Conservation (phyloP, 768 basidiomycete species). For the Lyophyllum atratum region DNA sequence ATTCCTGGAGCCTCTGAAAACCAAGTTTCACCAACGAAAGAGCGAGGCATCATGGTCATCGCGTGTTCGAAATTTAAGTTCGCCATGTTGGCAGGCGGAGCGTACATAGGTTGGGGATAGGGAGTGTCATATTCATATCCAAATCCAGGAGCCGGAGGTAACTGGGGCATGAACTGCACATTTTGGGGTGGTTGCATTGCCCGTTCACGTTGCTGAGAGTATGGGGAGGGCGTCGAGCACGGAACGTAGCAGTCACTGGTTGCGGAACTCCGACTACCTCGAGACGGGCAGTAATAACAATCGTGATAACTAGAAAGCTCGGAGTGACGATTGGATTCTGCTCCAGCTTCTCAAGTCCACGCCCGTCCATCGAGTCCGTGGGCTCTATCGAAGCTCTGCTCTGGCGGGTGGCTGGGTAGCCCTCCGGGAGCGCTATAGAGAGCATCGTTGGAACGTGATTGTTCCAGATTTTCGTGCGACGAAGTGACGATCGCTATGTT, state of each 20-base stretch:
- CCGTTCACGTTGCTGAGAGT: slow-evolving; percentile 10
- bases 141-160: slow-evolving; percentile 10
- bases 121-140: slow-evolving; percentile 19
- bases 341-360: slow-evolving; percentile 15
- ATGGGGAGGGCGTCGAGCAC: slow-evolving; percentile 21
- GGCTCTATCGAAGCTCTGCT: neutral
- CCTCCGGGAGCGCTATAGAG: slow-evolving; percentile 40
- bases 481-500: slow-evolving; percentile 30
- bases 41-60: slow-evolving; percentile 18
- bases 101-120: slow-evolving; percentile 11
- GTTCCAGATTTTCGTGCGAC: neutral
- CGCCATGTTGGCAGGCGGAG: slow-evolving; percentile 8
- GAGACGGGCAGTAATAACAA: slow-evolving; percentile 35
- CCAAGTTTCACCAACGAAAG: slow-evolving; percentile 13
- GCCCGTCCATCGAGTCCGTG: slow-evolving; percentile 1
- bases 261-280: slow-evolving; percentile 13
- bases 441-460: slow-evolving; percentile 27
- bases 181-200: slow-evolving; percentile 5
- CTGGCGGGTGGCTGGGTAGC: neutral
- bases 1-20: slow-evolving; percentile 10
- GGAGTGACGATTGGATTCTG: slow-evolving; percentile 9
- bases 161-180: neutral
- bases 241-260: slow-evolving; percentile 12
- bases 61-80: slow-evolving; percentile 30
- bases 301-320: slow-evolving; percentile 19